Evolutionary conservation across 2,329 filamentous ascomycete genomes (phyloP), one percentile per base, ranked within the genome.

Genomic region (Diaporthe sp.): DNA sequence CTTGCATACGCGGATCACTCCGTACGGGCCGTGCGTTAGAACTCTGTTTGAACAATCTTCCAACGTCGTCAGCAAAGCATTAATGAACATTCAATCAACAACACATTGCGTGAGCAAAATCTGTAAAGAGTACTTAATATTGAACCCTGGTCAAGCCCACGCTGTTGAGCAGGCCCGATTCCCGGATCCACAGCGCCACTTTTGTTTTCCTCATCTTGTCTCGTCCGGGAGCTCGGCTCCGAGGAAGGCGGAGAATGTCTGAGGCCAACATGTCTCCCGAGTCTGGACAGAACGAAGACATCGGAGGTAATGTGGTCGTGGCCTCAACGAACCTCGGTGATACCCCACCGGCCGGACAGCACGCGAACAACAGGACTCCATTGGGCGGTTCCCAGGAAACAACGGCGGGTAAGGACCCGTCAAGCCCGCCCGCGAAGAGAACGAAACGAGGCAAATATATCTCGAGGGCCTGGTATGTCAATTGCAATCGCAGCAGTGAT

Each of bases 381-480:
- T n/a, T 6, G 40, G 42, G 40, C 12, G 60, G 12, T 8, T 10
- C 28, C 9, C 60, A 47, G 10, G 60, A 33, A 25, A 28, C 40
- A 17, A 22, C 42, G 52, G 28, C 52, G 52, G 15, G 30, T 55
- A 64, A 60, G 52, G n/a, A 38, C 57, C 25, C 15, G 25, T 35
- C 74, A 52, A 67, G 57, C 19, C 64, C 45, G 19, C 70, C 55
- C 4, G 61, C 71, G n/a, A 76, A 76, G 67, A 73, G 66, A 30
- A 61, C 54, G 42, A 76, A 76, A 50, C 70, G 71, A 22, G 74
- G 71, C 12, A 73, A 71, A 45, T 76, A 76, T 67, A 74, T 76
- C n/a, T 74, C 72, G 3, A 71, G 67, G 22, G 74, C 74, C 42
- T 76, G 74, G 74, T 76, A 71, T 25, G 72, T 60, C 28, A 19